Evolutionary conservation across 805 yeast species (phyloP).

Genomic region (Schizosaccharomyces octosporus): DNA sequence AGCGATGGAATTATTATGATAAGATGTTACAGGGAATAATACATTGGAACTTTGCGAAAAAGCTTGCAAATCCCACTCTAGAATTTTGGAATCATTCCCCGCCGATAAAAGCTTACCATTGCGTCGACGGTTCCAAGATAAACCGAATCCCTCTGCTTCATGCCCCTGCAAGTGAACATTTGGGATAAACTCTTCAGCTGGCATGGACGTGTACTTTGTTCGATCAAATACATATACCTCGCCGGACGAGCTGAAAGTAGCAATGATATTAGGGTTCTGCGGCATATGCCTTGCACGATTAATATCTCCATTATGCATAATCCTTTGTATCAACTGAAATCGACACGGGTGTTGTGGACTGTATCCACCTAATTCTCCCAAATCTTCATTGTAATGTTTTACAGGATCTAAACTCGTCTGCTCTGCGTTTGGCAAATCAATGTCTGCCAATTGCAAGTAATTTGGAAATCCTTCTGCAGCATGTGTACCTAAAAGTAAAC

Average conservation of each 20-base stretch:
- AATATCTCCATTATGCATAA: constrained; percentile 44
- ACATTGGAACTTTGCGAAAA: constrained; percentile 8
- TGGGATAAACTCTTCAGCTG: constrained; percentile 20
- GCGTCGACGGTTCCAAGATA: constrained; percentile 34
- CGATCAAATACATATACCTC: constrained; percentile 19
- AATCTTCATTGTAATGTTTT: constrained; percentile 8
- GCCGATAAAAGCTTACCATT: constrained; percentile 31
- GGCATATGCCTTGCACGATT: constrained; percentile 35
- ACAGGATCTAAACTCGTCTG: constrained; percentile 8
- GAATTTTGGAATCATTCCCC: constrained; percentile 40
- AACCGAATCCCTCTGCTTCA: constrained; percentile 38
- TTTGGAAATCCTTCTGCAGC: constrained; percentile 35
- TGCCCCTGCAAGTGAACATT: constrained; percentile 34
- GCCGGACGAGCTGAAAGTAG: constrained; percentile 27
- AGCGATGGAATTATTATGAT: constrained; percentile 27
- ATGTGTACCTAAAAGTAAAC: constrained; percentile 39
- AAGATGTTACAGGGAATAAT: constrained; percentile 23
- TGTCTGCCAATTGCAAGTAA: constrained; percentile 18
- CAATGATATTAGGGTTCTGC: constrained; percentile 20
- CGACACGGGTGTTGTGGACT: constrained; percentile 4
- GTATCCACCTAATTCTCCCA: constrained; percentile 12
- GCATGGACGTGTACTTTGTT: constrained; percentile 47
- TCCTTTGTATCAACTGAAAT: constrained; percentile 22
- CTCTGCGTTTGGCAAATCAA: constrained; percentile 11
- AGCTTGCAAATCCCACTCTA: constrained; percentile 35